Conservation (phyloP, 179 eudicot genomes). For the Amaranthus tricolor region DNA sequence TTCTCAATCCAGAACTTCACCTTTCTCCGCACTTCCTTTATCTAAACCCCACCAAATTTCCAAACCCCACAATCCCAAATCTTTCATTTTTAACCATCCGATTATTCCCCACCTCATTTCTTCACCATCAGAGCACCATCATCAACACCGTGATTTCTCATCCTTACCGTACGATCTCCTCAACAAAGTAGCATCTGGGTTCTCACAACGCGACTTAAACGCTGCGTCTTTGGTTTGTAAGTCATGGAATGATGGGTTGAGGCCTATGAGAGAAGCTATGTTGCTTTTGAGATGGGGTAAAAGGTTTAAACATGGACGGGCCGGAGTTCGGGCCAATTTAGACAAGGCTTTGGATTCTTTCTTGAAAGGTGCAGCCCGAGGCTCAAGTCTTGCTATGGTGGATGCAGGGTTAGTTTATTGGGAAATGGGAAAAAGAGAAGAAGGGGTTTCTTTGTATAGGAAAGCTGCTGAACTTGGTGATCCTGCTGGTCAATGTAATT, state of each 20-base stretch:
- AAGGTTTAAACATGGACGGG: conserved; percentile 82
- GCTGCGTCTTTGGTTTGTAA: conserved; percentile 62
- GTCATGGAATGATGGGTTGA: conserved; percentile 71
- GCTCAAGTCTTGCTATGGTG: conserved; percentile 86
- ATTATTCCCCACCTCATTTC: conserved; percentile 1
- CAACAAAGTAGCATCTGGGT: conserved; percentile 43
- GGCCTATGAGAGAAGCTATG: conserved; percentile 82
- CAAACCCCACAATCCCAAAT: conserved; percentile 10
- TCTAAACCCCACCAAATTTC: conserved; percentile 19
- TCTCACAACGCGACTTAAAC: conserved; percentile 40
- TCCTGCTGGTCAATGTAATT: conserved; percentile 77
- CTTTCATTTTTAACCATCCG: conserved; percentile 7
- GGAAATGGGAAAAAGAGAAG: conserved; percentile 78
- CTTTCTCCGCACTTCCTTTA: conserved; percentile 44
- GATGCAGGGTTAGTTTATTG: conserved; percentile 86
- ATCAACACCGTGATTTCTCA: conserved; percentile 36
- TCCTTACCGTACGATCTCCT: conserved; percentile 58
- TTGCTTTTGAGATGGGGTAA: conserved; percentile 61
- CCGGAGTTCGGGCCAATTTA: conserved; percentile 46
- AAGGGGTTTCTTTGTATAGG: conserved; percentile 52
- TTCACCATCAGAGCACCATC: conserved; percentile 7
- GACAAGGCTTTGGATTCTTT: conserved; percentile 73
- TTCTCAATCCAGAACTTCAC: conserved; percentile 34
- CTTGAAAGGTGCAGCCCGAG: conserved; percentile 76
- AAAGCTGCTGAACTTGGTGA: conserved; percentile 82